Base-by-base conservation (phyloP, 176 grass and related monocot species). In the Triticum dicoccoides region DNA sequence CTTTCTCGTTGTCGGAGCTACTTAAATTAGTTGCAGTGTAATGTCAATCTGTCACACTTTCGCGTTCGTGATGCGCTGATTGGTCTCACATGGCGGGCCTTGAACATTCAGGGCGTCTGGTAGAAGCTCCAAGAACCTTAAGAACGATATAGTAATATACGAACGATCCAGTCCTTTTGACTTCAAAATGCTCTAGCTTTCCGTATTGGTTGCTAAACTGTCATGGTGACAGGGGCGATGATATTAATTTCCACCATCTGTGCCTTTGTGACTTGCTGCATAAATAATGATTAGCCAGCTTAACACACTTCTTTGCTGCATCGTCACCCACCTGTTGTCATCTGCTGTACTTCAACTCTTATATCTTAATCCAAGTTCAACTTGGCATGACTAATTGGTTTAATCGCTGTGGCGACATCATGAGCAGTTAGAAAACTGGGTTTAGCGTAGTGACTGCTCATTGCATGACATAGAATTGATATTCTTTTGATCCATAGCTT, bases 41-140 rank as follows among this genome's bases (percentile, higher is more conserved):
- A 37, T 91, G 78, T 88, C 82, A 91, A 78, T 88, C 86, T 91
- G 86, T 61, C 54, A 68, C 82, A 42, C 86, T 85, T 91, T 88
- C 41, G 51, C 77, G 41, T 84, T 69, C 76, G 49, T 23, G 44
- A 74, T 83, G 74, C 56, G 21, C 56, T 87, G 79, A 71, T 82
- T 83, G 76, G 89, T 71, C 15, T 58, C 86, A 88, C 90, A 88
- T 88, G 90, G 82, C 86, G 77, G 82, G 86, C 81, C 82, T 91
- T 51, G 29, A 24, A 41, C 35, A 61, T 86, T 65, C 88, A 84
- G 68, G 45, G 76, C 83, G 78, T 71, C 51, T 63, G 29, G 44
- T 81, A 64, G 67, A 85, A 69, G 72, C 79, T 88, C 47, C 68
- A 81, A 91, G 47, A 69, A 51, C 63, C 72, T 61, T 69, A 69